Conservation (phyloP, 352 stramenopile genomes). For the Globisporangium lucens region DNA sequence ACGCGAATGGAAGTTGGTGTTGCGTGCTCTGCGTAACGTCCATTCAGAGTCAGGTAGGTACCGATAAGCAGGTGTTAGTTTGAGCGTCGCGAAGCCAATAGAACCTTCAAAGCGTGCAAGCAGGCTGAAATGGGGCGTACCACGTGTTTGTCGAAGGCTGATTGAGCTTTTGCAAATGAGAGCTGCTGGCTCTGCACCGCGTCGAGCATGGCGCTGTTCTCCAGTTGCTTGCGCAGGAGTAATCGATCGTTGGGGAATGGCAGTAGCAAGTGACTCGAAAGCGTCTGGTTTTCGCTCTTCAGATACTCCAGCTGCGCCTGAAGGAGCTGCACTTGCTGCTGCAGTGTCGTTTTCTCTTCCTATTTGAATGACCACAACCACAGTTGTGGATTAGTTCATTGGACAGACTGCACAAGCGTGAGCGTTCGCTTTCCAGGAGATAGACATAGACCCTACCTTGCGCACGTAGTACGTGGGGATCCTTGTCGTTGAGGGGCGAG, state of each 20-base stretch:
- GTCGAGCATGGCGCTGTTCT: not conserved
- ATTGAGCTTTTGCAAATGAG: not conserved
- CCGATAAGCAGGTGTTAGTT: too few relatives aligned
- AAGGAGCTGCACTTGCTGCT: not conserved
- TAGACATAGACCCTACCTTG: not conserved
- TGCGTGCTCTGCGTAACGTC: not conserved
- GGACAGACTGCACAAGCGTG: not conserved
- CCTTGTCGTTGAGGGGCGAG: not conserved
- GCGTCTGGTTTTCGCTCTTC: not conserved
- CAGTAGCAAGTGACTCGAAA: not conserved
- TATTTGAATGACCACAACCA: not conserved
- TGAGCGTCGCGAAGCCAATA: too few relatives aligned
- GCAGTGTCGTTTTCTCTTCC: not conserved
- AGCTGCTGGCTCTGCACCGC: not conserved
- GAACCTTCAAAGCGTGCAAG: not conserved
- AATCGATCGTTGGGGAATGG: not conserved
- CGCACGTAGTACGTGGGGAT: conserved; percentile 4
- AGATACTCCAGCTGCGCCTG: not conserved
- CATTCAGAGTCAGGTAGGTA: not conserved
- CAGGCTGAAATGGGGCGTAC: not conserved
- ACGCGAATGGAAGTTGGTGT: not conserved
- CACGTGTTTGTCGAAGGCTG: not conserved
- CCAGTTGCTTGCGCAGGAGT: not conserved
- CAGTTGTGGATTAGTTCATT: not conserved
- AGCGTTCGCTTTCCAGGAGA: not conserved